Percentiles rank a stretch among this genome's conserved stretches.
These are phyloP conservation scores for Fusarium acutatum DNA, from an alignment of 2,329 filamentous ascomycete species.

Conservation along the genomic window DNA sequence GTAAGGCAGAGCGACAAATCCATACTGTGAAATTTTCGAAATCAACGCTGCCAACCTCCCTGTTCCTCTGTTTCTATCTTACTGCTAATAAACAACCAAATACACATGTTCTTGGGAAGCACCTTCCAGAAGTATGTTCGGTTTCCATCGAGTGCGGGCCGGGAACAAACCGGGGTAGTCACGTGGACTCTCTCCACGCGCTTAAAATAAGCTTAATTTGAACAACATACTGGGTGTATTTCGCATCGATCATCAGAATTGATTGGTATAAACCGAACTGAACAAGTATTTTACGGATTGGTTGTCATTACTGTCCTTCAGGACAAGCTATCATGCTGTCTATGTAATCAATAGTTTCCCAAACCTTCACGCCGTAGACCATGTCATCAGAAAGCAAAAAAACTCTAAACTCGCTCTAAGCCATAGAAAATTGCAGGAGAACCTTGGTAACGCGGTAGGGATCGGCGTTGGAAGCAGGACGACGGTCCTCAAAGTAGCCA, in stretches of 20 bases:
- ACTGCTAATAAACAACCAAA: neutral
- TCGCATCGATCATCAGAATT: neutral
- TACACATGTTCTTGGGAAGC: neutral
- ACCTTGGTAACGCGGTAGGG: slow-evolving; percentile 85
- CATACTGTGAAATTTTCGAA: too few relatives aligned
- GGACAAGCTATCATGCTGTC: slow-evolving; percentile 21
- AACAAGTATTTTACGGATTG: neutral
- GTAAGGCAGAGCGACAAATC: too few relatives aligned
- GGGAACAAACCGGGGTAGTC: neutral
- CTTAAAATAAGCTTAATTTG: neutral
- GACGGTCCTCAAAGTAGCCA: slow-evolving; percentile 92
- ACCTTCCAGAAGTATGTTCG: neutral
- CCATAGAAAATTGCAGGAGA: slow-evolving; percentile 52
- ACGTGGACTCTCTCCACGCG: neutral
- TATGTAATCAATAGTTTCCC: slow-evolving; percentile 24
- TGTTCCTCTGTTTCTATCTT: too few relatives aligned
- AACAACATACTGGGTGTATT: neutral
- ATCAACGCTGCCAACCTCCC: too few relatives aligned
- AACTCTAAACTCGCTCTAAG: slow-evolving; percentile 19
- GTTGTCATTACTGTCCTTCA: slow-evolving; percentile 18
- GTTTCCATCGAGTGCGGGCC: neutral
- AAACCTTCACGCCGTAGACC: slow-evolving; percentile 20
- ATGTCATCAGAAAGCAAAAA: neutral
- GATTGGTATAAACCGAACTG: neutral
- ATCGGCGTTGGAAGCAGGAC: slow-evolving; percentile 85